These are phyloP conservation scores for Colletotrichum scovillei DNA, from an alignment of 2,329 filamentous ascomycete species.

Conservation along the genomic window DNA sequence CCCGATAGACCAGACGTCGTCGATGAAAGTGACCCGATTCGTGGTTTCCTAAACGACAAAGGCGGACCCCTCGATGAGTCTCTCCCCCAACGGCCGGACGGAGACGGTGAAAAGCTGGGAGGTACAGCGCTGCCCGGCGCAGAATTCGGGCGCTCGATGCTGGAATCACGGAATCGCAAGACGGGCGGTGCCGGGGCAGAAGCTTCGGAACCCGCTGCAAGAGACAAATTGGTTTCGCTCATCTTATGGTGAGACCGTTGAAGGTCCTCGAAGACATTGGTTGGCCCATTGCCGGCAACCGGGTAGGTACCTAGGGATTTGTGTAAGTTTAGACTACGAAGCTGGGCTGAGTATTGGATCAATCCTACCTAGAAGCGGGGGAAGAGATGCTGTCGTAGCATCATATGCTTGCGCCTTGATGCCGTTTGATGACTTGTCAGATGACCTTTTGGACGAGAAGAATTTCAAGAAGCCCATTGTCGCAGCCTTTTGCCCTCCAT, in stretches of 20 bases:
- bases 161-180: slow-evolving; percentile 43
- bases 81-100: slow-evolving; percentile 28
- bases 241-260: slow-evolving; percentile 46
- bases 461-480: slow-evolving; percentile 51
- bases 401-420: slow-evolving; percentile 52
- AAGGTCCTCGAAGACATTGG: slow-evolving; percentile 49
- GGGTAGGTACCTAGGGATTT: slow-evolving; percentile 49
- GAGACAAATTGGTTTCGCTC: slow-evolving; percentile 40
- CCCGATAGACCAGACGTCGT: slow-evolving; percentile 2
- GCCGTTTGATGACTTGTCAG: slow-evolving; percentile 32
- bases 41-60: slow-evolving; percentile 35
- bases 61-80: slow-evolving; percentile 35
- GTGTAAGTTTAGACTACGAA: slow-evolving; percentile 19
- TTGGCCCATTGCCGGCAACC: slow-evolving; percentile 52
- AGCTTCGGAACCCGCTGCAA: slow-evolving; percentile 38
- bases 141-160: slow-evolving; percentile 49
- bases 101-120: slow-evolving; percentile 2
- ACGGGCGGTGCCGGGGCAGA: slow-evolving; percentile 45
- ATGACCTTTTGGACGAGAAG: slow-evolving; percentile 44
- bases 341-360: not conserved
- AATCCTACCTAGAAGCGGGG: slow-evolving; percentile 49
- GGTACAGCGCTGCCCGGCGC: slow-evolving; percentile 42
- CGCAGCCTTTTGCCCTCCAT: slow-evolving; percentile 25
- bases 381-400: slow-evolving; percentile 46
- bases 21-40: slow-evolving; percentile 19